Evolutionary conservation across 768 basidiomycete species (phyloP), one percentile per base, ranked within the genome.

Genomic region (Naganishia kalamii): DNA sequence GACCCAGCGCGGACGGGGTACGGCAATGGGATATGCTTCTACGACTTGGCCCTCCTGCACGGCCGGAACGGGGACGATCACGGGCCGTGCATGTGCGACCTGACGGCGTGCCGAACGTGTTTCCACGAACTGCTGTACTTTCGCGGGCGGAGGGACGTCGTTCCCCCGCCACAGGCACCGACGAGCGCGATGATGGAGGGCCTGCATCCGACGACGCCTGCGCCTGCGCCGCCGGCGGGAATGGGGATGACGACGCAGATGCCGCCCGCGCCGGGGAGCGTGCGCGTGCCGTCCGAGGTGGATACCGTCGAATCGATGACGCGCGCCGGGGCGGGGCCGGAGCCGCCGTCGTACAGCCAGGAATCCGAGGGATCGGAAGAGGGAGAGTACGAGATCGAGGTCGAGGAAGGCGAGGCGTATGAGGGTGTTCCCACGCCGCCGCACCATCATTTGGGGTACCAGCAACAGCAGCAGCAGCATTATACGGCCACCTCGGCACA

Each of bases 21-120:
- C 59, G 68, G 75, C 3, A 74, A 77, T 47, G 76, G 76, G 0
- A 69, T 77, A 23, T 77, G 76, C 60, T 77, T 77, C 46, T 72
- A 75, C 63, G 68, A 71, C 46, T 63, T 76, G 29, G 68, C 71
- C 2, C 70, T 70, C 44, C 66, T 70, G n/a, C 76, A 77, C 61
- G 75, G 74, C 17, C 32, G 64, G n/a, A 59, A 49, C 44, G 66
- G 66, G 41, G 66, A 68, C 48, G 66, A 68, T 32, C 66, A 68
- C 25, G 66, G 62, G 17, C 66, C 66, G 40, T 68, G 66, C 40
- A 68, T 68, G 66, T 68, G 66, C 21, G 60, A 68, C 33, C 48
- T 68, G 30, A 68, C 66, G 13, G 61, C 62, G 13, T 68, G 66
- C 27, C 19, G 66, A 35, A 68, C 66, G 11, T 68, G 66, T 41